Conservation (phyloP, 441 rosid genomes). For the Erysimum cheiri region DNA sequence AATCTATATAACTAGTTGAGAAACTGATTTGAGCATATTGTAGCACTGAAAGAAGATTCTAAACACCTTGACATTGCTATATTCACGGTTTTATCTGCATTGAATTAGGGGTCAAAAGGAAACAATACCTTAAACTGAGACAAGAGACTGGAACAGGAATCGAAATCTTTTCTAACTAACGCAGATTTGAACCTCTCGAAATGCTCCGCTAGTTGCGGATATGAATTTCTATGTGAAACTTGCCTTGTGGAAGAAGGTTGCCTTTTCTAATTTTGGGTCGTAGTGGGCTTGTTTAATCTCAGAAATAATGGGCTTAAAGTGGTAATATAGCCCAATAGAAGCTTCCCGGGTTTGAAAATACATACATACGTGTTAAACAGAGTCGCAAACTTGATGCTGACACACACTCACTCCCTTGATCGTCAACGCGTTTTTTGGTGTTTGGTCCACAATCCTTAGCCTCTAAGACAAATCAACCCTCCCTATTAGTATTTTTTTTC, state of each 20-base stretch:
- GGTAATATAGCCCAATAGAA: slow-evolving; percentile 18
- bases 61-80: neutral
- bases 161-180: slow-evolving; percentile 59
- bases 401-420: slow-evolving; percentile 26
- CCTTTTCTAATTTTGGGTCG: neutral
- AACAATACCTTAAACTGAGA: slow-evolving; percentile 75
- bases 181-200: slow-evolving; percentile 87
- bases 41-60: neutral
- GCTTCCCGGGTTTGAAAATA: slow-evolving; percentile 16
- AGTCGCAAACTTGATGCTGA: slow-evolving; percentile 23
- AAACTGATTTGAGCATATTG: neutral
- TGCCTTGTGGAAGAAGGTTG: neutral
- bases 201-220: slow-evolving; percentile 74
- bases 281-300: neutral
- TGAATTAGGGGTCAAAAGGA: neutral
- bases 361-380: no score
- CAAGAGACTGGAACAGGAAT: slow-evolving; percentile 54
- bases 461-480: slow-evolving; percentile 35
- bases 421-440: slow-evolving; percentile 40
- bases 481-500: neutral
- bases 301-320: neutral
- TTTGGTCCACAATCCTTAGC: slow-evolving; percentile 39
- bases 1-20: neutral
- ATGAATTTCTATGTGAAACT: slow-evolving; percentile 49
- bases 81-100: neutral